Percentiles rank a stretch among this genome's conserved stretches.
Evolutionary conservation across 2,329 filamentous ascomycete species (phyloP).

Genomic region (Aspergillus udagawae): DNA sequence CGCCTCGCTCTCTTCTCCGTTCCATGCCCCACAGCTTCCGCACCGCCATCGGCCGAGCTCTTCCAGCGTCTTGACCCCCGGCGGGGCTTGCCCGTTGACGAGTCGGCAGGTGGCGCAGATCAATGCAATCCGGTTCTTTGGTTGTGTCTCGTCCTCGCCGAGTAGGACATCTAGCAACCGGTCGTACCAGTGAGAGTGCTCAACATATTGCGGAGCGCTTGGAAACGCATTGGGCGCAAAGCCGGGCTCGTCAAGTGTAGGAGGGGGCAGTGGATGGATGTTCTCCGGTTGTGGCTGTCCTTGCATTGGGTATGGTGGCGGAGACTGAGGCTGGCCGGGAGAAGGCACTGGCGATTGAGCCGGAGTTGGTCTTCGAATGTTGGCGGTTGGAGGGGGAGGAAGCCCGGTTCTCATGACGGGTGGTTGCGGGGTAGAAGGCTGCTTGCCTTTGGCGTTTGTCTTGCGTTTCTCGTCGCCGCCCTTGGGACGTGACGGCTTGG

Average conservation of each 20-base stretch:
- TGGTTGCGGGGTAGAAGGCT: constrained; percentile 17
- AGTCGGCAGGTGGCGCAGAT: constrained; percentile 79
- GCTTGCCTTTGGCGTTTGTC: constrained; percentile 16
- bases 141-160: constrained; percentile 88
- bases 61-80: constrained; percentile 70
- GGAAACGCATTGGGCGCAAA: constrained; percentile 49
- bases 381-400: constrained; percentile 61
- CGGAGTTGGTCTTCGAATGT: constrained; percentile 45
- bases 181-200: constrained; percentile 79
- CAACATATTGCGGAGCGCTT: constrained; percentile 30
- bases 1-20: constrained; percentile 76
- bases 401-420: constrained; percentile 49
- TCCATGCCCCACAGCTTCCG: constrained; percentile 74
- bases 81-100: constrained; percentile 93
- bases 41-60: constrained; percentile 88
- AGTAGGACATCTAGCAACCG: constrained; percentile 85
- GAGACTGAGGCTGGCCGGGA: constrained; percentile 23
- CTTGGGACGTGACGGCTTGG: constrained; percentile 30
- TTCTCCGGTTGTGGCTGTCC: constrained; percentile 6
- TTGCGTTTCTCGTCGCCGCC: constrained; percentile 19
- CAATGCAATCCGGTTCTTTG: constrained; percentile 84
- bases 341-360: constrained; percentile 9
- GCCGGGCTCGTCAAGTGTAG: constrained; percentile 35
- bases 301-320: constrained; percentile 20
- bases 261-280: constrained; percentile 9